Conservation (phyloP, 106 monocot species). For the Iris macrosiphon region DNA sequence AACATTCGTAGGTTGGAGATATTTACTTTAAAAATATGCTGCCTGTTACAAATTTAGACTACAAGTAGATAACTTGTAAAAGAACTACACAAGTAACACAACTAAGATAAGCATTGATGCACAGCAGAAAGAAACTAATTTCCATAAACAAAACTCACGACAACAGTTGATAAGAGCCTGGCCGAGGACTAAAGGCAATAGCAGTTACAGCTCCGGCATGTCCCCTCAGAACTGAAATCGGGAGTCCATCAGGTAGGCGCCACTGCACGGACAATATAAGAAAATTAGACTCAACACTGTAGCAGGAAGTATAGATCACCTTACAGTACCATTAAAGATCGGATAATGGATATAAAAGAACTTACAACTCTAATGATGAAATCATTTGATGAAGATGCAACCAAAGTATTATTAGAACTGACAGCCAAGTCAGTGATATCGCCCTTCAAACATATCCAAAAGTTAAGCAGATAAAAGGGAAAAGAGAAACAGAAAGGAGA, state of each 20-base stretch:
- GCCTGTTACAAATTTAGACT: too few species aligned
- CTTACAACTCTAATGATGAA: constrained; percentile 79
- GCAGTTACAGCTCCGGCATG: constrained; percentile 94
- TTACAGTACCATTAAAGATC: too few species aligned
- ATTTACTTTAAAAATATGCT: too few species aligned
- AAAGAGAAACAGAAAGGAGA: neutral
- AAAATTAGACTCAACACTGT: too few species aligned
- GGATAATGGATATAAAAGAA: too few species aligned
- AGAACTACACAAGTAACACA: too few species aligned
- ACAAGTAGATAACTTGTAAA: too few species aligned
- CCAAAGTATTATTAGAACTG: constrained; percentile 81
- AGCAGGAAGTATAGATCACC: neutral
- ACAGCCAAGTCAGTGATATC: constrained; percentile 90
- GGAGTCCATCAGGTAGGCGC: constrained; percentile 92
- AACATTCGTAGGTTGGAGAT: too few species aligned
- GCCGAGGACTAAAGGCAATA: constrained; percentile 92
- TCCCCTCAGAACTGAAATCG: constrained; percentile 90
- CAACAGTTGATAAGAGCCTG: constrained; percentile 69
- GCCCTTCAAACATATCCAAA: constrained; percentile 38
- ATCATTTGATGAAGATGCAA: constrained; percentile 85
- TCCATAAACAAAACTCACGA: constrained; percentile 75
- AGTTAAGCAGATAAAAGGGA: neutral
- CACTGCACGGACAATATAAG: constrained; percentile 53
- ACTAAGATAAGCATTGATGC: too few species aligned
- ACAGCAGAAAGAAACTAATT: too few species aligned